These are phyloP conservation scores for Lachnellula occidentalis DNA, from an alignment of 2,329 filamentous ascomycete genomes.

Conservation along the genomic window DNA sequence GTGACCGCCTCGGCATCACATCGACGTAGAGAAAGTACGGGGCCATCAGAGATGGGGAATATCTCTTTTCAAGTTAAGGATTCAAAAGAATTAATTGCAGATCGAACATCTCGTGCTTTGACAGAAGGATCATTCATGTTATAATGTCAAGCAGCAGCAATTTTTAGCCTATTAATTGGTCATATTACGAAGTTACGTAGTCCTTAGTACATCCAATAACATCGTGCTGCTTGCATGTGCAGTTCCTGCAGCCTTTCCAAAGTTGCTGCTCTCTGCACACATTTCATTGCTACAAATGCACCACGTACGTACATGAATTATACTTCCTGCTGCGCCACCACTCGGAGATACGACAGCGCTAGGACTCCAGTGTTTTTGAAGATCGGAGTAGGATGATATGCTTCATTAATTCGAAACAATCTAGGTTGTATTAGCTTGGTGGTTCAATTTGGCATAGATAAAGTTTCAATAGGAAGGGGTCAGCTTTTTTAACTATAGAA, in stretches of 20 bases:
- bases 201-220: not conserved
- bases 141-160: slow-evolving; percentile 4
- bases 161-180: slow-evolving; percentile 7
- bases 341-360: not conserved
- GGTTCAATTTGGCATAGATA: too few relatives aligned
- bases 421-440: not conserved
- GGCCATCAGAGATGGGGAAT: not conserved
- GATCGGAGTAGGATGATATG: not conserved
- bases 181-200: slow-evolving; percentile 10
- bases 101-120: not conserved
- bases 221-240: not conserved
- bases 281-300: not conserved
- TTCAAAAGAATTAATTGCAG: too few relatives aligned
- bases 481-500: too few relatives aligned
- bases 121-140: slow-evolving; percentile 14
- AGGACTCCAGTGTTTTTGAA: not conserved
- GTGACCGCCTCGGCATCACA: slow-evolving; percentile 6
- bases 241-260: slow-evolving; percentile 1
- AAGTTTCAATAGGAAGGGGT: too few relatives aligned
- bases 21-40: not conserved
- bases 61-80: too few relatives aligned
- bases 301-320: not conserved
- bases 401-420: not conserved
- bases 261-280: too few relatives aligned
- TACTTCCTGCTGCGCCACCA: slow-evolving; percentile 6